Evolutionary conservation across 2,329 filamentous ascomycete genomes (phyloP).

Genomic region (Trichoderma simmonsii): DNA sequence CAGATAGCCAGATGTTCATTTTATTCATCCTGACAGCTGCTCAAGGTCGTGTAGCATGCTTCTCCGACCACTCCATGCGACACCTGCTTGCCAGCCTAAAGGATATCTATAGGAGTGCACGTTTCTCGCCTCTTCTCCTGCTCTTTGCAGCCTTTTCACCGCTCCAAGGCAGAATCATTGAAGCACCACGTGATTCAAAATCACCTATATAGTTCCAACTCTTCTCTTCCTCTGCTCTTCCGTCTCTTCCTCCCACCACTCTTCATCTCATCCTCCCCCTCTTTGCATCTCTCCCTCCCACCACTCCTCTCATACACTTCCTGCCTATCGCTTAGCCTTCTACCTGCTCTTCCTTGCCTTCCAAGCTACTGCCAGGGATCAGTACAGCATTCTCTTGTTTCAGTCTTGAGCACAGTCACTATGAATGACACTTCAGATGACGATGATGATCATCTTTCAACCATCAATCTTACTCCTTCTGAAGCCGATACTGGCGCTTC

Average conservation of each 20-base stretch:
- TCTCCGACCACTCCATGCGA: background rate
- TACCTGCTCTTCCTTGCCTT: background rate
- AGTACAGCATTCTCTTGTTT: background rate
- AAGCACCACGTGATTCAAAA: conserved; percentile 10
- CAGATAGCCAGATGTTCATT: background rate
- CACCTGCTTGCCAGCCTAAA: background rate
- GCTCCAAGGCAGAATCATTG: background rate
- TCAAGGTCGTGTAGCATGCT: background rate
- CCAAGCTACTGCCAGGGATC: background rate
- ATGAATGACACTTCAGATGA: conserved; percentile 4
- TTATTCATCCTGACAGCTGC: background rate
- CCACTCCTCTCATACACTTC: background rate
- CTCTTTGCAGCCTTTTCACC: background rate
- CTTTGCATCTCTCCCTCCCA: background rate
- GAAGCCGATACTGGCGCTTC: background rate
- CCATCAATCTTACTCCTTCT: conserved; percentile 13
- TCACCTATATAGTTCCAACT: background rate
- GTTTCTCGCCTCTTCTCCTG: background rate
- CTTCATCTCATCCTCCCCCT: no score
- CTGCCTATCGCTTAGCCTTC: background rate
- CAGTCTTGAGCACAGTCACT: background rate
- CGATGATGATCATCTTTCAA: background rate
- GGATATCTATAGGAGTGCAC: background rate
- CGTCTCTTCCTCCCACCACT: background rate
- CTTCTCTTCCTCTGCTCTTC: background rate